Conservation (phyloP, 2,329 filamentous ascomycete genomes). For the Tolypocladium guangdongense region DNA sequence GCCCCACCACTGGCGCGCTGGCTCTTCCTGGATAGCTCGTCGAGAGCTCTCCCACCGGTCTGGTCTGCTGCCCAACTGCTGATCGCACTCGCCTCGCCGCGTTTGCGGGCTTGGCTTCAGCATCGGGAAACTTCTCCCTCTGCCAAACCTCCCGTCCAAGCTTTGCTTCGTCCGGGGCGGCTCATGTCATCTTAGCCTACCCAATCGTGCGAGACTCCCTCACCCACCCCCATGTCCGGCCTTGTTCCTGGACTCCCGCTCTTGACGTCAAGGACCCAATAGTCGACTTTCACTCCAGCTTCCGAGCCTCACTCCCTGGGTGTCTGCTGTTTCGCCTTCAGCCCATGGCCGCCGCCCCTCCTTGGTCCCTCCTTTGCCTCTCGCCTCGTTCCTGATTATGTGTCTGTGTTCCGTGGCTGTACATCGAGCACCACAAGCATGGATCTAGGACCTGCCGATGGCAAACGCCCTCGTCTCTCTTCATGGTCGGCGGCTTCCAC, state of each 20-base stretch:
- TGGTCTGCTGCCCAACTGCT: constrained; percentile 10
- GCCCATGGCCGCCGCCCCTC: constrained; percentile 23
- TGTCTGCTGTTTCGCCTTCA: constrained; percentile 10
- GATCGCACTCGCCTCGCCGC: constrained; percentile 5
- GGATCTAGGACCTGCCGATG: constrained; percentile 48
- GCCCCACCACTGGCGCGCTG: constrained; percentile 2
- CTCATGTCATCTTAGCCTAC: constrained; percentile 7
- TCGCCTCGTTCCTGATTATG: constrained; percentile 25
- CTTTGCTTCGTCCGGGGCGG: constrained; percentile 2
- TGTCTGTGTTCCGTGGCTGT: constrained; percentile 20
- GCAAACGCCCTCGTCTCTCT: constrained; percentile 46
- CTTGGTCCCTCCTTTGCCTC: constrained; percentile 26
- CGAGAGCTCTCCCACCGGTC: background rate
- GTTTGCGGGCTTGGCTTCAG: constrained; percentile 5
- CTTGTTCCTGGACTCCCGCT: constrained; percentile 11
- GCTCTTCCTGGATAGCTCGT: constrained; percentile 4
- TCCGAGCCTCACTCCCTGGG: constrained; percentile 17
- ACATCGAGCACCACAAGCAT: constrained; percentile 37
- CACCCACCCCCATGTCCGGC: constrained; percentile 18
- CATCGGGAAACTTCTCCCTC: background rate
- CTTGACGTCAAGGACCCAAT: constrained; percentile 18
- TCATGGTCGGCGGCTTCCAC: constrained; percentile 38
- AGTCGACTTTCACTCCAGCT: constrained; percentile 16
- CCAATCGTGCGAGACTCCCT: constrained; percentile 13
- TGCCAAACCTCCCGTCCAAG: background rate